phyloP scores from a whole-genome alignment of 768 basidiomycete genomes.

The Macrocybe gigantea region DNA sequence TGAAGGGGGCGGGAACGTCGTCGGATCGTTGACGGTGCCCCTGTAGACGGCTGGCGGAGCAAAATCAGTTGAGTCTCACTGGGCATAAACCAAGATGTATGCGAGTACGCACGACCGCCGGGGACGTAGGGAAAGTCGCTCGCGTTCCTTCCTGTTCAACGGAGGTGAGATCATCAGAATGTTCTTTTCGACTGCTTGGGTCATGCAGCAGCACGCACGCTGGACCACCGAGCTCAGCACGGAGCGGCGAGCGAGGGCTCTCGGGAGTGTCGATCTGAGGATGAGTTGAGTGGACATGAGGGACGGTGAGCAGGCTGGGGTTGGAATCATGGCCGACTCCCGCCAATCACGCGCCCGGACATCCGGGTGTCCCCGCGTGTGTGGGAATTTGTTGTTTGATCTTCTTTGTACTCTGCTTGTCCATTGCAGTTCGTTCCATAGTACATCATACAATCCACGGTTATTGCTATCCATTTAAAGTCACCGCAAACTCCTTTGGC shows the following conservation, averaged over 20 bases:
- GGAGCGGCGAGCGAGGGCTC: conserved; percentile 36
- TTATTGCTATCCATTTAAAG: no score
- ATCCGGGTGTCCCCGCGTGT: no score
- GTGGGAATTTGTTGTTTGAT: no score
- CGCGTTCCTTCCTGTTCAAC: conserved; percentile 31
- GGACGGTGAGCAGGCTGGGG: conserved; percentile 12
- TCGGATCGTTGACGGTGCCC: conserved; percentile 95
- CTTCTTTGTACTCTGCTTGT: no score
- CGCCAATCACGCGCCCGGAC: no score
- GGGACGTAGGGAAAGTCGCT: conserved; percentile 43
- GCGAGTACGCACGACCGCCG: conserved; percentile 56
- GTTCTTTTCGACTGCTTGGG: neutral
- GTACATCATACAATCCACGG: no score
- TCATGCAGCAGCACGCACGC: conserved; percentile 23
- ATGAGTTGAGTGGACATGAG: conserved; percentile 47
- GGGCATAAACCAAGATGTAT: neutral
- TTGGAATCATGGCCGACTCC: neutral
- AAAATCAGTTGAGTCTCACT: neutral
- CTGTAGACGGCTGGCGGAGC: conserved; percentile 63
- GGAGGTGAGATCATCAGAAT: conserved; percentile 7
- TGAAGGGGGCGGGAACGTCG: conserved; percentile 77
- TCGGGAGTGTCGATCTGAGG: conserved; percentile 43
- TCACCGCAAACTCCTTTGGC: no score
- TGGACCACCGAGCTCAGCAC: conserved; percentile 33
- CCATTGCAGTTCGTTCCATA: no score